These are phyloP conservation scores for Kwoniella botswanensis DNA, from an alignment of 768 basidiomycete genomes.

Conservation along the genomic window DNA sequence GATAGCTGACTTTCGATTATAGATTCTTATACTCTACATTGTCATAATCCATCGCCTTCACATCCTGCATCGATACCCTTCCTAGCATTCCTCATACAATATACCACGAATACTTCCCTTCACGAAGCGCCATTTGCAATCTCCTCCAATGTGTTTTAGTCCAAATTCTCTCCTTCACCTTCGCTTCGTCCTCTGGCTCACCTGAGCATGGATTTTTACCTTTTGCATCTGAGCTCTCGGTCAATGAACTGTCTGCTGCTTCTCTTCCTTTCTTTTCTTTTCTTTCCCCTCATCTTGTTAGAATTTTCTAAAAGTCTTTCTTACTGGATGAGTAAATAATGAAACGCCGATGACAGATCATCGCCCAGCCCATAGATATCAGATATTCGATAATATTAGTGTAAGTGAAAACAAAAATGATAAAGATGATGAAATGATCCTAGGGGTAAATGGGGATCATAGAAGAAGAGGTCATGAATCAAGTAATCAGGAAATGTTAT, in stretches of 20 bases:
- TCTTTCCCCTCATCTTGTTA: constrained; percentile 10
- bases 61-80: constrained; percentile 7
- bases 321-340: constrained; percentile 4
- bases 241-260: neutral
- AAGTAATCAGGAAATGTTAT: constrained; percentile 5
- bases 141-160: constrained; percentile 1
- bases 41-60: constrained; percentile 32
- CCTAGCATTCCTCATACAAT: constrained; percentile 7
- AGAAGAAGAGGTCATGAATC: constrained; percentile 10
- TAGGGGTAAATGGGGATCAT: constrained; percentile 2
- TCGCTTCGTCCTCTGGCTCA: neutral
- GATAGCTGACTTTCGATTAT: constrained; percentile 3
- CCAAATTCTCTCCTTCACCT: neutral
- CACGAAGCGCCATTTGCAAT: neutral
- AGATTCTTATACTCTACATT: constrained; percentile 58
- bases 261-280: neutral
- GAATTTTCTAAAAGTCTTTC: neutral
- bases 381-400: constrained; percentile 5
- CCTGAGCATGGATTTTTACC: neutral
- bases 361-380: neutral
- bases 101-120: neutral
- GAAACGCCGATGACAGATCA: neutral
- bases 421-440: neutral
- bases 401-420: constrained; percentile 5
- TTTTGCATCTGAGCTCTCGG: neutral